These are phyloP conservation scores for Entomortierella beljakovae DNA, from an alignment of 192 early-diverging fungal species.

Conservation along the genomic window DNA sequence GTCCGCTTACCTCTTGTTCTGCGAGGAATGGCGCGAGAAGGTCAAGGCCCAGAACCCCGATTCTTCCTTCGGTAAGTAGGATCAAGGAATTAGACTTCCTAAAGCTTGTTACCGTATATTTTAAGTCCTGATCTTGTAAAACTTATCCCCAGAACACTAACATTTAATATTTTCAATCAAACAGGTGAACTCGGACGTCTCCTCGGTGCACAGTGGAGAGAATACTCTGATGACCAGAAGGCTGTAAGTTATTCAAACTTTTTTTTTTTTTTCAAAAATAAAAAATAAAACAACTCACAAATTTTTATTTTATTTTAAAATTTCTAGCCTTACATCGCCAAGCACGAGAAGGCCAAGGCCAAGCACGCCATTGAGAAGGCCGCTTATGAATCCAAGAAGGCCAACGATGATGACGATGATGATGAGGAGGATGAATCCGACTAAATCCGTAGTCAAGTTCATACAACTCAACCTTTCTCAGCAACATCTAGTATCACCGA, in stretches of 20 bases:
- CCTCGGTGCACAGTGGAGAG: constrained; percentile 76
- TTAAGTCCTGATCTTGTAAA: no score
- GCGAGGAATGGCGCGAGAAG: constrained; percentile 79
- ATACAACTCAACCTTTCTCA: neutral
- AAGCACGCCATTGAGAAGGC: constrained; percentile 64
- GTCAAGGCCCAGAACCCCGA: constrained; percentile 88
- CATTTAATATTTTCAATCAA: neutral
- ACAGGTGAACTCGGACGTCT: constrained; percentile 71
- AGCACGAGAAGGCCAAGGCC: constrained; percentile 56
- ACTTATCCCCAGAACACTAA: no score
- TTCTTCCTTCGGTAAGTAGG: constrained; percentile 68
- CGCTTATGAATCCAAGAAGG: constrained; percentile 63
- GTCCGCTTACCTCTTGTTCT: constrained; percentile 94
- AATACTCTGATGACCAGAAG: constrained; percentile 47
- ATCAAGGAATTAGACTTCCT: neutral
- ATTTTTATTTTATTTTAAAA: neutral
- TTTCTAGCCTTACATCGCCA: constrained; percentile 42
- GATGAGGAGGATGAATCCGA: constrained; percentile 58
- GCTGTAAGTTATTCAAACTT: constrained; percentile 30
- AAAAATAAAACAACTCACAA: neutral
- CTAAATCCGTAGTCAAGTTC: constrained; percentile 13
- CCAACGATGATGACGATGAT: constrained; percentile 37
- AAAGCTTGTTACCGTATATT: no score
- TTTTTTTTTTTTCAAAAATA: neutral
- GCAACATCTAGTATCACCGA: neutral